phyloP scores from a whole-genome alignment of 345 rosid genomes.

The Geranium brycei region DNA sequence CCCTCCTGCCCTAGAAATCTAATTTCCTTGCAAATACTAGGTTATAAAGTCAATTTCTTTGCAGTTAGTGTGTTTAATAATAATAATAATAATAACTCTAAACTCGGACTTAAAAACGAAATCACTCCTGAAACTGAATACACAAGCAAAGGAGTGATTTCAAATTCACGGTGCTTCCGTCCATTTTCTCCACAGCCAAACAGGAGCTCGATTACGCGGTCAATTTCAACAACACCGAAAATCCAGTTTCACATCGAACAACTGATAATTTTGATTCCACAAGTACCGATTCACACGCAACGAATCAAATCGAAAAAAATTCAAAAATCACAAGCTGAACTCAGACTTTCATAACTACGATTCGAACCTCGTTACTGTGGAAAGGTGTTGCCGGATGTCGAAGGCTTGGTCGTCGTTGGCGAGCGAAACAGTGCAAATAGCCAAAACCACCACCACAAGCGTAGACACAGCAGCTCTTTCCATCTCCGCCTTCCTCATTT shows the following conservation, averaged over 20 bases:
- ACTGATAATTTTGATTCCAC: not conserved
- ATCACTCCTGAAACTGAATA: too few relatives aligned
- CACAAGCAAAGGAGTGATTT: too few relatives aligned
- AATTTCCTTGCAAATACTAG: too few relatives aligned
- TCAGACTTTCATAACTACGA: not conserved
- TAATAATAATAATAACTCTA: not conserved
- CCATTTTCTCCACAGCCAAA: too few relatives aligned
- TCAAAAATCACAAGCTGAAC: not conserved
- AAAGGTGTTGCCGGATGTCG: slow-evolving; percentile 59
- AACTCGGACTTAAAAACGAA: not conserved
- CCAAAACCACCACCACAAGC: slow-evolving; percentile 12
- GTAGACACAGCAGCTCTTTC: slow-evolving; percentile 13
- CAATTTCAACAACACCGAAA: not conserved
- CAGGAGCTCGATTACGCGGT: too few relatives aligned
- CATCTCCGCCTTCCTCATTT: not conserved
- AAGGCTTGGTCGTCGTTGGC: slow-evolving; percentile 31
- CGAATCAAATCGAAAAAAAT: not conserved
- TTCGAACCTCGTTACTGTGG: slow-evolving; percentile 50
- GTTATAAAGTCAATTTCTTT: too few relatives aligned
- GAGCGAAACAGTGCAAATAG: slow-evolving; percentile 12
- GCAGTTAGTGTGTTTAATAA: not conserved
- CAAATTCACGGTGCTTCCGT: too few relatives aligned
- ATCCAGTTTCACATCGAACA: not conserved
- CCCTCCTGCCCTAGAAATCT: too few relatives aligned
- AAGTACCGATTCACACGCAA: not conserved